Base-by-base conservation (phyloP, 108 stramenopile genomes). In the Epithemia pelagica region DNA sequence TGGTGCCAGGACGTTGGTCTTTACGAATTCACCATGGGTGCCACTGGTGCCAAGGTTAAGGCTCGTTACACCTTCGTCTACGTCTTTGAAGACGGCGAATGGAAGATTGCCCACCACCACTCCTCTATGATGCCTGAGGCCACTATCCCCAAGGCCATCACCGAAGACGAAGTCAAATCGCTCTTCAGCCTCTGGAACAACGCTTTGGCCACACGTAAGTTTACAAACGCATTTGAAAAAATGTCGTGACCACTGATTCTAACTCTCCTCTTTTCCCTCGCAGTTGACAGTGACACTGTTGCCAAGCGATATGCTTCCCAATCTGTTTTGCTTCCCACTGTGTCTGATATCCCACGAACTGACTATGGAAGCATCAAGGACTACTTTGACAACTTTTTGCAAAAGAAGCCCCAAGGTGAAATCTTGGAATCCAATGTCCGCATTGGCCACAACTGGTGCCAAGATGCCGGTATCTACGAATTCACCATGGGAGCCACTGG, bases 71-170 rank as follows among this genome's bases (percentile, higher is more conserved):
- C 76, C 58, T 87, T 84, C 59, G 62, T 87, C 52, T 84, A 84
- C 64, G 78, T 79, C 20, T 79, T 72, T 62, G 86, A 87, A 73
- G 79, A 84, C 52, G 76, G 76, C 23, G 66, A 83, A 61, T 84
- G 83, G 83, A 83, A 80, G 82, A 83, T 83, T 60, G 65, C 76
- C 54, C 86, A 87, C 55, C 86, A 87, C 65, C 86, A 87, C 32
- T 81, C 80, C 30, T 80, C 78, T 2, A 72, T 77, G 30, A 83
- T 87, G 83, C 86, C 83, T 20, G 86, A 87, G 62, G 70, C 61
- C 28, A 37, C 62, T 25, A 28, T 62, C 23, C 31, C 20, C 32
- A 21, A 21, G 27, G 29, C 28, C n/a, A 61, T 26, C 25, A 61
- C 21, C 21, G 61, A 61, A 30, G 61, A 61, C 2, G 78, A 82